These are phyloP conservation scores for Talaromyces sp. DNA, from an alignment of 2,329 filamentous ascomycete species.

Conservation along the genomic window DNA sequence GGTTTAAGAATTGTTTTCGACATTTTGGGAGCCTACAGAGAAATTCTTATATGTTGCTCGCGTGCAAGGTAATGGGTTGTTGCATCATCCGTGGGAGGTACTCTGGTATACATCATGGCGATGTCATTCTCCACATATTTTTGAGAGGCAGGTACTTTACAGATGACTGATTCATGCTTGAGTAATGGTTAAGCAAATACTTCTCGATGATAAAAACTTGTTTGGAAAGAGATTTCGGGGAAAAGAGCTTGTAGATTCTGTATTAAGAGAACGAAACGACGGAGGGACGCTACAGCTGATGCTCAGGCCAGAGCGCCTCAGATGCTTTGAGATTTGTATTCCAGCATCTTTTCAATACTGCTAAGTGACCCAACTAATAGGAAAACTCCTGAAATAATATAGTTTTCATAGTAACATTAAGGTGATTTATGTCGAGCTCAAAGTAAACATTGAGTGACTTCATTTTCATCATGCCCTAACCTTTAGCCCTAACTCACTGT, in stretches of 20 bases:
- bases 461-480: conserved; percentile 20
- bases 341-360: neutral
- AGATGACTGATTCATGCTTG: neutral
- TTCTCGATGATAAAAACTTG: neutral
- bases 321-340: no score
- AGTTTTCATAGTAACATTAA: no score
- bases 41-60: neutral
- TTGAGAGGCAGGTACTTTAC: neutral
- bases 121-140: conserved; percentile 25
- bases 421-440: no score
- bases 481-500: conserved; percentile 24
- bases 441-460: conserved; percentile 19
- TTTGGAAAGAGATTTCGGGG: neutral
- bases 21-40: neutral
- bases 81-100: conserved; percentile 25
- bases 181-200: neutral
- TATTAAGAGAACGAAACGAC: neutral
- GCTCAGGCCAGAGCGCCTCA: neutral
- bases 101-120: conserved; percentile 31
- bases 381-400: no score
- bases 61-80: conserved; percentile 9
- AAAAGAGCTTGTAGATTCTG: neutral
- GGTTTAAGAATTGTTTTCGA: neutral
- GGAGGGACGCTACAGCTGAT: neutral
- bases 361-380: no score